Conservation (phyloP, 148 eudicot genomes). For the Arbutus unedo region DNA sequence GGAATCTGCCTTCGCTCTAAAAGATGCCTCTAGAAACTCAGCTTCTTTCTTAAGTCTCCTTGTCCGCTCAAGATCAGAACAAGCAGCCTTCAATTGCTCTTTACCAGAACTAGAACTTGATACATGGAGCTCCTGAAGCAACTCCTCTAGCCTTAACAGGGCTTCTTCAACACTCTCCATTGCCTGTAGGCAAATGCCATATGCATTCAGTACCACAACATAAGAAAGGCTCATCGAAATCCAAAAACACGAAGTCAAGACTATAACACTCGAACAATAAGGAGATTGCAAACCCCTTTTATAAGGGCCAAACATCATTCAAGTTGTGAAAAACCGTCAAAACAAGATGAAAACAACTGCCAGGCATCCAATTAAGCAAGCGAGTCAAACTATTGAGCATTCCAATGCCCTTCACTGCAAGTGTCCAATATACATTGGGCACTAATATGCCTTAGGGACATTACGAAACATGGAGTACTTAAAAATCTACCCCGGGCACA, state of each 20-base stretch:
- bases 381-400: not conserved
- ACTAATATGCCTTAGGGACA: not conserved
- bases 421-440: not conserved
- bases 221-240: slow-evolving; percentile 15
- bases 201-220: slow-evolving; percentile 11
- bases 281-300: not conserved
- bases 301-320: not conserved
- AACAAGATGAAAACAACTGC: not conserved
- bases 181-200: slow-evolving; percentile 47
- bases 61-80: slow-evolving; percentile 93
- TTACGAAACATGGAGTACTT: not conserved
- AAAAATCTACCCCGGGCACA: not conserved
- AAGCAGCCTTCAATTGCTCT: slow-evolving; percentile 96
- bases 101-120: slow-evolving; percentile 83
- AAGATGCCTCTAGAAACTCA: slow-evolving; percentile 97
- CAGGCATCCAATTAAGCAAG: not conserved
- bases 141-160: slow-evolving; percentile 69
- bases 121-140: slow-evolving; percentile 95
- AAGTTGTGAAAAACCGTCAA: not conserved
- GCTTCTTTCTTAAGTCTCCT: slow-evolving; percentile 97
- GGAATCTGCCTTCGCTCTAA: slow-evolving; percentile 91
- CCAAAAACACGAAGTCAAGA: not conserved
- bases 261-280: not conserved
- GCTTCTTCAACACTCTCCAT: slow-evolving; percentile 93
- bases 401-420: not conserved